These are phyloP conservation scores for Agrocybe pediades DNA, from an alignment of 768 basidiomycete species.

Conservation along the genomic window DNA sequence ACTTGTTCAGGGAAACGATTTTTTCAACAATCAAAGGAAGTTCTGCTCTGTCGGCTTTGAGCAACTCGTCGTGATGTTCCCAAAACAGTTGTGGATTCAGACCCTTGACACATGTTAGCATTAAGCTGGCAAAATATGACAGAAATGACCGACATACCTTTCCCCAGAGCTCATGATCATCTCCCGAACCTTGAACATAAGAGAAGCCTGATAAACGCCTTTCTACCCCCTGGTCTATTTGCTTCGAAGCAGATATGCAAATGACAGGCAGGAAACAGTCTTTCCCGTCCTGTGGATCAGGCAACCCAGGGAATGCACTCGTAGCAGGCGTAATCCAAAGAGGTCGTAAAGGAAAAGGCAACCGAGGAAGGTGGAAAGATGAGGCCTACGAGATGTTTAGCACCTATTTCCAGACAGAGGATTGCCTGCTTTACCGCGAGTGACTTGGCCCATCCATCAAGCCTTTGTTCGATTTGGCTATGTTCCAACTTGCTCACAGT, in stretches of 20 bases:
- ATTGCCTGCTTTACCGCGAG: constrained; percentile 55
- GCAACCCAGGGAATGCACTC: constrained; percentile 40
- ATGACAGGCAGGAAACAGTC: constrained; percentile 62
- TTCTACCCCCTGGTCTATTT: constrained; percentile 59
- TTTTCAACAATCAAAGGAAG: constrained; percentile 47
- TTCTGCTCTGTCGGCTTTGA: constrained; percentile 46
- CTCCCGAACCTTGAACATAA: constrained; percentile 93
- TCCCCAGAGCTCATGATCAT: constrained; percentile 92
- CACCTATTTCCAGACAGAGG: background rate
- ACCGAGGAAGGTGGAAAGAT: constrained; percentile 63
- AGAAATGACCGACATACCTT: constrained; percentile 48
- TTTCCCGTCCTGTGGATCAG: constrained; percentile 22
- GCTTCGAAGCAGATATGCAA: constrained; percentile 85
- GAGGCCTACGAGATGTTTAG: constrained; percentile 51
- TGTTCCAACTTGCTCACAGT: constrained; percentile 77
- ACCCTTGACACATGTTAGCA: constrained; percentile 47
- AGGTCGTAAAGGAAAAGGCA: constrained; percentile 73
- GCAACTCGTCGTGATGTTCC: constrained; percentile 49
- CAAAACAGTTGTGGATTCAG: constrained; percentile 78
- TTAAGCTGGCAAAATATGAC: background rate
- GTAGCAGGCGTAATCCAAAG: constrained; percentile 87
- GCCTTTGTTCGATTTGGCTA: constrained; percentile 64
- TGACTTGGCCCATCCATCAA: constrained; percentile 70
- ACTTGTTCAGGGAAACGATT: constrained; percentile 21
- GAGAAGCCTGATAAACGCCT: constrained; percentile 69